Base-by-base conservation (phyloP, 495 filamentous ascomycete genomes). In the Penicillium subrubescens region DNA sequence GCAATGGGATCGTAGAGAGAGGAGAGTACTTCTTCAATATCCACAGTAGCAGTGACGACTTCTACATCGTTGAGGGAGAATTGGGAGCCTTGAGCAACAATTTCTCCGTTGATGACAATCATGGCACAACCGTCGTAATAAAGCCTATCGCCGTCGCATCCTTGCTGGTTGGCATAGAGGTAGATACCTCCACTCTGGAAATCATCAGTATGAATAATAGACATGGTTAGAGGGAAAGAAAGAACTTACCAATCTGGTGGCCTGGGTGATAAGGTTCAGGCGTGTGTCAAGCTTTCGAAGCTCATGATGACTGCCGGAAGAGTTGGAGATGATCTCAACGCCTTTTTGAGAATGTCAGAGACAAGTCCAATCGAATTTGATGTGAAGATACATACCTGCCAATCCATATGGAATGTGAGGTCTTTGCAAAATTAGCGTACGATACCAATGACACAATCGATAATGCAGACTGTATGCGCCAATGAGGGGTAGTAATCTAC, bases 31-130 rank as follows among this genome's bases (percentile, higher is more conserved):
- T 92, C 88, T 70, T 94, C 91, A 4, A 97, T 82, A 62, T 96
- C 92, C 4, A 94, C 82, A 3, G 90, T 92, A 8, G 93, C 92
- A 3, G 88, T 91, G 37, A 92, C 77, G 14, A 96, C 91, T 69
- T 96, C 92, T n/a, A 95, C 90, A 62, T 95, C 92, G 29, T 87
- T 84, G 17, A 97, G 75, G 8, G 82, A 87, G 75, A 94, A 96
- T 70, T 92, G 91, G 3, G 84, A 84, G 29, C 84, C 87, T 75
- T 90, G 90, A 4, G 86, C 92, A 7, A 94, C 82, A 50, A 91
- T 79, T 5, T 88, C 78, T 34, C 90, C 92, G 60, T 94, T 93
- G 51, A 89, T 79, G 5, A 93, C 81, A 62, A 95, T 91, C 85
- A 93, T 88, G 21, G 88, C 84, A 62, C 84, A 92, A n/a, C 91